Percentiles rank a stretch among this genome's conserved stretches.
Evolutionary conservation across 148 eudicot genomes (phyloP).

Genomic region (Drosera capensis): DNA sequence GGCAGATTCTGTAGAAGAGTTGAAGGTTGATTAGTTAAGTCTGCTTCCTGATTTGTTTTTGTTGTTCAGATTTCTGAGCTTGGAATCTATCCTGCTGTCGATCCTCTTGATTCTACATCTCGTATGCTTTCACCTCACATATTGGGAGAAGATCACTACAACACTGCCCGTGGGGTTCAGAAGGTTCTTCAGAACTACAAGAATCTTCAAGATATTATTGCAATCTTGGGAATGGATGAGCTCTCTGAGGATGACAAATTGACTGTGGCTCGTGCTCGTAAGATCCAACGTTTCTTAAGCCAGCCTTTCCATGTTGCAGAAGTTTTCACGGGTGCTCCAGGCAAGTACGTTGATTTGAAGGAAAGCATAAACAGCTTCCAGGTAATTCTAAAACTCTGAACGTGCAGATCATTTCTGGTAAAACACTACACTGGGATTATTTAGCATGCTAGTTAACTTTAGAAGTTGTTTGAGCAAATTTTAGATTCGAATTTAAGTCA

Average conservation of each 20-base stretch:
- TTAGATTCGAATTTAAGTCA: too few relatives aligned
- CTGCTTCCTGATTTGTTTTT: not conserved
- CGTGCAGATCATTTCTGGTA: not conserved
- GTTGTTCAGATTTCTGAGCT: conserved; percentile 73
- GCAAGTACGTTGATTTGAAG: conserved; percentile 93
- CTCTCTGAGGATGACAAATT: conserved; percentile 97
- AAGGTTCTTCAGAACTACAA: conserved; percentile 95
- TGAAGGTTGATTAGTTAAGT: not conserved
- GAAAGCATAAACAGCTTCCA: conserved; percentile 91
- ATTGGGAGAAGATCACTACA: conserved; percentile 91
- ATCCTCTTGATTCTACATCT: conserved; percentile 91
- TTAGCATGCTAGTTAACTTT: too few relatives aligned
- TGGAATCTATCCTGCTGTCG: conserved; percentile 98
- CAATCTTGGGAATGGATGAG: conserved; percentile 99
- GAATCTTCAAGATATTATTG: conserved; percentile 97
- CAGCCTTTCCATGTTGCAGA: conserved; percentile 99
- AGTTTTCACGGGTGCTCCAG: conserved; percentile 98
- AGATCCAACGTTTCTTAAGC: conserved; percentile 81
- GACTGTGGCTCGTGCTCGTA: conserved; percentile 98
- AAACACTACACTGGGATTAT: too few relatives aligned
- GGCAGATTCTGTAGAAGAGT: not conserved
- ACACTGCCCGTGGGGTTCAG: conserved; percentile 94
- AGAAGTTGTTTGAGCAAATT: too few relatives aligned
- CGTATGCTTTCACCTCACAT: conserved; percentile 99
- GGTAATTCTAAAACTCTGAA: conserved; percentile 25